These are phyloP conservation scores for Pseudocercospora fijiensis DNA, from an alignment of 2,329 filamentous ascomycete species.

Conservation along the genomic window DNA sequence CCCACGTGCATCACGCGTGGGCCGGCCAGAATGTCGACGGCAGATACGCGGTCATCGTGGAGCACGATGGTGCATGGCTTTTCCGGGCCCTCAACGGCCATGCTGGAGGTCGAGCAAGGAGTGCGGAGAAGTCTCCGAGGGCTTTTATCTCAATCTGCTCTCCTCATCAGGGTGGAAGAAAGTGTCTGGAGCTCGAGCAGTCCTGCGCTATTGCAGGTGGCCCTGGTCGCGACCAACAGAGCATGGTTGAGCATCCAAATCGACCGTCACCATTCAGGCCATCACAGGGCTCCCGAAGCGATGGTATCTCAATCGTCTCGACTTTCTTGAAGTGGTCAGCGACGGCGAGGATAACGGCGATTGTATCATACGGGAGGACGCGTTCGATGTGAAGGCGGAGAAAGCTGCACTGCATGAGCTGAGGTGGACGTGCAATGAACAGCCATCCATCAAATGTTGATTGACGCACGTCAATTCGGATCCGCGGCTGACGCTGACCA, in stretches of 20 bases:
- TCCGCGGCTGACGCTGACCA: too few species aligned
- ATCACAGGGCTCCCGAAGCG: not conserved
- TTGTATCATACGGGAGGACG: not conserved
- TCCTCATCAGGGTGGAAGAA: not conserved
- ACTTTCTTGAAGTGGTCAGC: not conserved
- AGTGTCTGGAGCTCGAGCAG: not conserved
- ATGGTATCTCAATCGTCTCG: not conserved
- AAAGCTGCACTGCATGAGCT: not conserved
- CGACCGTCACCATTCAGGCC: not conserved
- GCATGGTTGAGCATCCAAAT: slow-evolving; percentile 14
- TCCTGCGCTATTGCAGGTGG: slow-evolving; percentile 16
- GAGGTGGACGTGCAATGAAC: not conserved
- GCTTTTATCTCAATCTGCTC: not conserved
- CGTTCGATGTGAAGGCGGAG: not conserved
- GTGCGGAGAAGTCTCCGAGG: not conserved
- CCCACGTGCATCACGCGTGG: slow-evolving; percentile 31
- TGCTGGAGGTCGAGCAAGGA: not conserved
- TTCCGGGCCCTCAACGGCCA: slow-evolving; percentile 25
- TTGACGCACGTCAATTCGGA: not conserved
- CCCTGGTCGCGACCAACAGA: not conserved
- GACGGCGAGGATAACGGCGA: too few species aligned
- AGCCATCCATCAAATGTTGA: not conserved
- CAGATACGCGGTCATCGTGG: slow-evolving; percentile 36
- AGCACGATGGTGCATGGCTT: slow-evolving; percentile 37
- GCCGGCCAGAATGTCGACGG: slow-evolving; percentile 35